Percentiles rank a stretch among this genome's conserved stretches.
Conservation (phyloP, 2,329 filamentous ascomycete genomes). For the Calonectria ilicicola region DNA sequence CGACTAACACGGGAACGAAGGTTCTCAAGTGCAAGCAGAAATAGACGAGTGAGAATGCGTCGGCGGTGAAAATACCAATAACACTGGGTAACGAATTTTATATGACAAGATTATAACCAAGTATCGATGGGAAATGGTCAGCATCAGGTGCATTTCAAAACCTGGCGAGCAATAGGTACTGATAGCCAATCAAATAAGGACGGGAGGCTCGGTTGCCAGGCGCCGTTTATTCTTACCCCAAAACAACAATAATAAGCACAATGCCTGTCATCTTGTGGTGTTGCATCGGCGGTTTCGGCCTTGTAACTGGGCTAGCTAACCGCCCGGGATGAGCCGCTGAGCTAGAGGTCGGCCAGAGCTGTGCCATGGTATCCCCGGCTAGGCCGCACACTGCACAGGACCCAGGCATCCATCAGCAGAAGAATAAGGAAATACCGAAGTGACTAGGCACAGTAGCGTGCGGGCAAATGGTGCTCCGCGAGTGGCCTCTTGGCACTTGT, state of each 20-base stretch:
- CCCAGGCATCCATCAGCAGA: not conserved
- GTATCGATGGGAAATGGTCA: not conserved
- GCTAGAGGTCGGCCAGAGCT: slow-evolving; percentile 14
- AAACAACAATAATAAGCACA: not conserved
- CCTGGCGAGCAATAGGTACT: not conserved
- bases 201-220: not conserved
- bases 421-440: not conserved
- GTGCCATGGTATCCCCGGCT: slow-evolving; percentile 12
- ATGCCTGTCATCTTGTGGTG: not conserved
- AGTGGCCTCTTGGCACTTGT: not conserved
- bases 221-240: not conserved
- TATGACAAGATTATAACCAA: not conserved
- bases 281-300: not conserved
- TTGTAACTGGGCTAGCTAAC: slow-evolving; percentile 12
- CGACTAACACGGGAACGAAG: slow-evolving; percentile 46
- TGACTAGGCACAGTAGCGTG: not conserved
- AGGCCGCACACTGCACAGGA: not conserved
- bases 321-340: slow-evolving; percentile 4
- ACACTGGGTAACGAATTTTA: not conserved
- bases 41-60: slow-evolving; percentile 53
- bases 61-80: not conserved
- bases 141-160: not conserved
- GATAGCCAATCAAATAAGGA: not conserved
- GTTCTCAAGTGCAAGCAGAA: slow-evolving; percentile 64
- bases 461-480: not conserved